These are phyloP conservation scores for Nemania bipapillata DNA, from an alignment of 2,329 filamentous ascomycete species.

Conservation along the genomic window DNA sequence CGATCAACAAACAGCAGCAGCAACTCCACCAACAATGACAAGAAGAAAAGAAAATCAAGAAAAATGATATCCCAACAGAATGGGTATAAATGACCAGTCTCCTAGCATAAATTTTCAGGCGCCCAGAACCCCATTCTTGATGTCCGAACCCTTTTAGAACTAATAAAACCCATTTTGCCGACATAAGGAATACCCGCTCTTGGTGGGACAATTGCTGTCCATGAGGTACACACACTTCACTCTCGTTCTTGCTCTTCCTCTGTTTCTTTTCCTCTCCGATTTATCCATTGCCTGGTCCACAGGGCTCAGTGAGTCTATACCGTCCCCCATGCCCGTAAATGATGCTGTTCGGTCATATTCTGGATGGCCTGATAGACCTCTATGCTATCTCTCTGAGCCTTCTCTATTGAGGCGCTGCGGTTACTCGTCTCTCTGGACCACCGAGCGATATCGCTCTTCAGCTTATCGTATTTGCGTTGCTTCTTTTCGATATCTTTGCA, in stretches of 20 bases:
- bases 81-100: constrained; percentile 41
- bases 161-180: constrained; percentile 30
- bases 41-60: constrained; percentile 1
- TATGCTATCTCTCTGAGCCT: constrained; percentile 74
- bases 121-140: constrained; percentile 33
- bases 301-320: constrained; percentile 44
- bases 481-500: constrained; percentile 93
- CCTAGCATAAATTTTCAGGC: constrained; percentile 37
- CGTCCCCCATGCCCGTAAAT: constrained; percentile 55
- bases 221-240: constrained; percentile 27
- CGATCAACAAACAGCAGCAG: constrained; percentile 11
- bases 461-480: constrained; percentile 76
- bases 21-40: neutral
- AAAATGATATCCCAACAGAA: constrained; percentile 18
- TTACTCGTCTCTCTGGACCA: constrained; percentile 79
- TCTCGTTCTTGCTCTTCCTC: constrained; percentile 34
- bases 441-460: constrained; percentile 77
- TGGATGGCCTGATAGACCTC: constrained; percentile 71
- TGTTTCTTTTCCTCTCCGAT: neutral
- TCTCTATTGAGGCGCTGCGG: constrained; percentile 76
- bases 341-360: constrained; percentile 57
- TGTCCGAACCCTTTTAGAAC: constrained; percentile 36
- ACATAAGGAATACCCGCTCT: constrained; percentile 34
- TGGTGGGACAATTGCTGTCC: constrained; percentile 32
- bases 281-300: constrained; percentile 18